A percentile compares a stretch with the other conserved stretches of the same genome.
Evolutionary conservation across 78 protist genomes (phyloP).

Genomic region (Emiliania huxleyi): DNA sequence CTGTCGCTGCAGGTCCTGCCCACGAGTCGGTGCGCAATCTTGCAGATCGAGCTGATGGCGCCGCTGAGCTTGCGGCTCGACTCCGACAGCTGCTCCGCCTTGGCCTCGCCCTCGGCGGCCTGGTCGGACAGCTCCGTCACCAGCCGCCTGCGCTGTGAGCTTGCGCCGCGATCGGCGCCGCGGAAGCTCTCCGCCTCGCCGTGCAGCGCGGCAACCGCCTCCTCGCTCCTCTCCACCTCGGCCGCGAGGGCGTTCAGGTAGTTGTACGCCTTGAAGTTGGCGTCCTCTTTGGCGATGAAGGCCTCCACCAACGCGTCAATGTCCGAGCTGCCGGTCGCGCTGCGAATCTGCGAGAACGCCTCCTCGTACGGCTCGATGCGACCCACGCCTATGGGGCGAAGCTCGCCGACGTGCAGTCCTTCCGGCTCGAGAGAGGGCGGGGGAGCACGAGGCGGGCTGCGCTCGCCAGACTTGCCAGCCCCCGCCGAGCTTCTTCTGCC

Average conservation of each 20-base stretch:
- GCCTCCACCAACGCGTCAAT: slow-evolving; percentile 65
- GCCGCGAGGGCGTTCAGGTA: slow-evolving; percentile 69
- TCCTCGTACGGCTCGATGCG: slow-evolving; percentile 57
- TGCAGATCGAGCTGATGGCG: neutral
- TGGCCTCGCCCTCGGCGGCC: slow-evolving; percentile 24
- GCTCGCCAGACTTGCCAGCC: neutral
- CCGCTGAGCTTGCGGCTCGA: neutral
- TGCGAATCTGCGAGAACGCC: slow-evolving; percentile 66
- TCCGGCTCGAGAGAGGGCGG: too few relatives aligned
- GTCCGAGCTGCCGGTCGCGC: slow-evolving; percentile 70
- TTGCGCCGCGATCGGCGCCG: slow-evolving; percentile 37
- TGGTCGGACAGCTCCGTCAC: slow-evolving; percentile 46
- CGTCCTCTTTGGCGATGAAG: slow-evolving; percentile 73
- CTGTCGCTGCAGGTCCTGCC: neutral
- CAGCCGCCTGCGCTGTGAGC: slow-evolving; percentile 45
- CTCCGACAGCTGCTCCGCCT: slow-evolving; percentile 25
- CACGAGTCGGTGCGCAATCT: neutral
- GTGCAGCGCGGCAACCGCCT: slow-evolving; percentile 36
- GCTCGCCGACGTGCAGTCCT: neutral
- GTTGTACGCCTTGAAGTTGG: slow-evolving; percentile 69
- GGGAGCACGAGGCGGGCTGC: neutral
- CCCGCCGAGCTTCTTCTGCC: slow-evolving; percentile 56
- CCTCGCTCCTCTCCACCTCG: slow-evolving; percentile 66
- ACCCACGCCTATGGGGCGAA: neutral
- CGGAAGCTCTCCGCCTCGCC: slow-evolving; percentile 4